These are phyloP conservation scores for Penicillium sp. DNA, from an alignment of 2,329 filamentous ascomycete genomes.

Conservation along the genomic window DNA sequence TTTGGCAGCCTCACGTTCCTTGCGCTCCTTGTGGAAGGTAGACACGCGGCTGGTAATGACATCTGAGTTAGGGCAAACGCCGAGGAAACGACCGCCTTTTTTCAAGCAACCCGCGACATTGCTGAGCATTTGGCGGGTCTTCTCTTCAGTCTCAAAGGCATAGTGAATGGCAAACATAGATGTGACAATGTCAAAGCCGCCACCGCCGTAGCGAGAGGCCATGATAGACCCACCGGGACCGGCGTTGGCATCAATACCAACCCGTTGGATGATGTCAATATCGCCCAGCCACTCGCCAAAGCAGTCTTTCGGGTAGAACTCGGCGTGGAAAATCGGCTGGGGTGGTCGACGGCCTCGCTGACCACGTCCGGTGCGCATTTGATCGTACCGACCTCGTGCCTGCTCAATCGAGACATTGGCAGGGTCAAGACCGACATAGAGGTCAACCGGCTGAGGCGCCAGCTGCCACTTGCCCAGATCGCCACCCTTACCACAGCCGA, in stretches of 20 bases:
- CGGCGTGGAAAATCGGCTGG: constrained; percentile 71
- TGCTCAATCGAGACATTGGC: constrained; percentile 91
- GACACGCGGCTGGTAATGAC: constrained; percentile 78
- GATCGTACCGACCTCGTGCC: constrained; percentile 76
- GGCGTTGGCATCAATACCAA: constrained; percentile 78
- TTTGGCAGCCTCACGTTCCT: constrained; percentile 47
- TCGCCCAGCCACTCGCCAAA: constrained; percentile 82
- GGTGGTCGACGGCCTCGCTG: constrained; percentile 55
- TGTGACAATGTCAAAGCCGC: constrained; percentile 91
- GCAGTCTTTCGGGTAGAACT: constrained; percentile 90
- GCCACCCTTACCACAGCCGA: constrained; percentile 95
- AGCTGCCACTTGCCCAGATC: constrained; percentile 96
- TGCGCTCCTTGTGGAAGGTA: constrained; percentile 64
- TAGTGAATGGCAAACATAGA: constrained; percentile 99
- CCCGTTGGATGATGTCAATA: constrained; percentile 75
- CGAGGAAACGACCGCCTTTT: constrained; percentile 91
- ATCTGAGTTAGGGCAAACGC: constrained; percentile 95
- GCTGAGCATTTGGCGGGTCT: constrained; percentile 85
- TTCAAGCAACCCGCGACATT: constrained; percentile 89
- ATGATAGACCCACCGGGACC: constrained; percentile 56
- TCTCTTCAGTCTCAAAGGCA: constrained; percentile 88
- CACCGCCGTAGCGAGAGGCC: constrained; percentile 66
- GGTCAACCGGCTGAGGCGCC: constrained; percentile 82
- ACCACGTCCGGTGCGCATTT: constrained; percentile 61
- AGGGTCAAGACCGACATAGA: constrained; percentile 93